Percentiles rank a stretch among this genome's conserved stretches.
phyloP scores from a whole-genome alignment of 2,329 filamentous ascomycete genomes.

The Fusarium xylarioides region DNA sequence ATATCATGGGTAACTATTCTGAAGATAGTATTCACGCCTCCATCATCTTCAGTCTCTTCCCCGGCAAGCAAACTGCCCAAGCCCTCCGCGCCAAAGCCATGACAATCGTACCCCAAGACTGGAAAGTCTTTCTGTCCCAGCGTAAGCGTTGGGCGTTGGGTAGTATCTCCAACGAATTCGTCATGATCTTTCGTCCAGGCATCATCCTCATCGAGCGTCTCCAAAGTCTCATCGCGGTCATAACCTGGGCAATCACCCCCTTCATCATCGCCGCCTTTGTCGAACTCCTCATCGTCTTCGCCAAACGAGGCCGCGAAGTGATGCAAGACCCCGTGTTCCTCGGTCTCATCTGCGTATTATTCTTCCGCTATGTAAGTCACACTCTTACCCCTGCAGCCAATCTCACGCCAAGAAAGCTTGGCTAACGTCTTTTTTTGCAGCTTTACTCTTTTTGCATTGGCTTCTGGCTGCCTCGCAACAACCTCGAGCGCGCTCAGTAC shows the following conservation, averaged over 20 bases:
- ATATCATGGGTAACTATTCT: constrained; percentile 59
- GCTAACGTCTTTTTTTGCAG: constrained; percentile 38
- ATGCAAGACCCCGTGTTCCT: constrained; percentile 50
- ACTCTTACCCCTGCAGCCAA: not conserved
- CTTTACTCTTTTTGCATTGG: constrained; percentile 54
- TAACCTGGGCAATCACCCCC: constrained; percentile 57
- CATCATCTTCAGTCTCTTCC: constrained; percentile 57
- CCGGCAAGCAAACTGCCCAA: constrained; percentile 55
- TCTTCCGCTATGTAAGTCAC: constrained; percentile 51
- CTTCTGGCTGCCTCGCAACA: constrained; percentile 53
- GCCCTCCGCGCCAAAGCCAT: constrained; percentile 57
- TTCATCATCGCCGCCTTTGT: constrained; percentile 55
- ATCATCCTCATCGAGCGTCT: constrained; percentile 55
- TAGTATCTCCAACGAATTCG: constrained; percentile 59
- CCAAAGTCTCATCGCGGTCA: constrained; percentile 56
- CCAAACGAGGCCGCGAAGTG: constrained; percentile 44
- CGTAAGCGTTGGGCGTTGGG: constrained; percentile 60
- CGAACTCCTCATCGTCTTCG: constrained; percentile 49
- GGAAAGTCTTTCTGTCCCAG: constrained; percentile 59
- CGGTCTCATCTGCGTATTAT: constrained; percentile 49
- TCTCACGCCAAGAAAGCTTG: constrained; percentile 5
- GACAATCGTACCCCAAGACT: constrained; percentile 56
- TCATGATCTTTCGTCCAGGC: constrained; percentile 56
- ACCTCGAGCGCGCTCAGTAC: constrained; percentile 50
- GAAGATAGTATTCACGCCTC: constrained; percentile 61